Evolutionary conservation across 495 filamentous ascomycete species (phyloP).

Genomic region (Physcia stellaris): DNA sequence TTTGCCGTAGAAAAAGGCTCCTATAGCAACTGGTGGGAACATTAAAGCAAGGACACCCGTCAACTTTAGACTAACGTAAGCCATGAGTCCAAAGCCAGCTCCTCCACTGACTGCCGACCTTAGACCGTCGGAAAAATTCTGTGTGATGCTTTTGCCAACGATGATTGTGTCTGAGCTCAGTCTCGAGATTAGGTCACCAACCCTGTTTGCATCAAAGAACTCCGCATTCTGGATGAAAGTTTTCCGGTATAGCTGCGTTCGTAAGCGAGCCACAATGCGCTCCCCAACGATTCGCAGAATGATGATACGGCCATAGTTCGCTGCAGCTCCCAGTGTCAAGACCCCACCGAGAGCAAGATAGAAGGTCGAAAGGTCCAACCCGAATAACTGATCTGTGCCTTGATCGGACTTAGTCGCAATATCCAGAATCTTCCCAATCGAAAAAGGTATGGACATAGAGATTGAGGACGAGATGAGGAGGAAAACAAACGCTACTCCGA

Average conservation of each 20-base stretch:
- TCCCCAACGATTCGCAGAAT: slow-evolving; percentile 92
- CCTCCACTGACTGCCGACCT: slow-evolving; percentile 75
- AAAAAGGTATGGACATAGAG: slow-evolving; percentile 90
- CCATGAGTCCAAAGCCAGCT: slow-evolving; percentile 82
- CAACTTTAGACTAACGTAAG: slow-evolving; percentile 81
- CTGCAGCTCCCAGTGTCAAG: slow-evolving; percentile 58
- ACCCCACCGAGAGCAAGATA: slow-evolving; percentile 60
- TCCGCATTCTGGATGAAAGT: slow-evolving; percentile 94
- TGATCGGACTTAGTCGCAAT: slow-evolving; percentile 46
- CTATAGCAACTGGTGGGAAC: slow-evolving; percentile 84
- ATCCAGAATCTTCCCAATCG: slow-evolving; percentile 91
- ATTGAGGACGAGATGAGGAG: slow-evolving; percentile 77
- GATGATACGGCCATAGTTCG: slow-evolving; percentile 90
- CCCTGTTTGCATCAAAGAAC: slow-evolving; percentile 96
- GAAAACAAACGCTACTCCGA: slow-evolving; percentile 68
- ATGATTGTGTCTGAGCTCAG: slow-evolving; percentile 93
- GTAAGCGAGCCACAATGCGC: slow-evolving; percentile 76
- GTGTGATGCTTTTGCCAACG: slow-evolving; percentile 95
- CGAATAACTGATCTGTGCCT: slow-evolving; percentile 42
- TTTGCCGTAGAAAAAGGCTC: slow-evolving; percentile 81
- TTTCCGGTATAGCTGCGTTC: slow-evolving; percentile 76
- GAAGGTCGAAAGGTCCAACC: slow-evolving; percentile 60
- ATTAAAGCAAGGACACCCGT: slow-evolving; percentile 74
- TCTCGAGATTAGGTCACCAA: slow-evolving; percentile 89
- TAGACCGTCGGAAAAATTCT: slow-evolving; percentile 90